These are phyloP conservation scores for Vitis hybrid DNA, from an alignment of 177 flowering plant species.

Conservation along the genomic window DNA sequence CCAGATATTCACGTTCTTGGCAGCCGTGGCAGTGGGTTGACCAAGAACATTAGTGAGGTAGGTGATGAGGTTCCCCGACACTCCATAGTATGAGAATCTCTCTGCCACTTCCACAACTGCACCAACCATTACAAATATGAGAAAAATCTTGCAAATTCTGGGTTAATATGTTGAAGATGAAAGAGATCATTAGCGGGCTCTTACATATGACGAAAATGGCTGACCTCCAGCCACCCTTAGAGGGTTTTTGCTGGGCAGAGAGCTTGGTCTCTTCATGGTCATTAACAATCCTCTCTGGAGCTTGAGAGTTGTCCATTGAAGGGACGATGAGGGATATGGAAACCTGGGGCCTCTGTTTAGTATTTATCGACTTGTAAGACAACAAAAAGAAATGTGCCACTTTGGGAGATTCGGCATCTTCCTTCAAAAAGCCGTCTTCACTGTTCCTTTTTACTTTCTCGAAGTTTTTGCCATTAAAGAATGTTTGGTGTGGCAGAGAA, in stretches of 20 bases:
- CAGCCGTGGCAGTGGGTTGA: constrained; percentile 39
- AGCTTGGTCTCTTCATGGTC: background rate
- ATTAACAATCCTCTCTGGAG: background rate
- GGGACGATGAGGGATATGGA: background rate
- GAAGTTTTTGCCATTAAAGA: too few relatives aligned
- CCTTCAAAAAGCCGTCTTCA: too few relatives aligned
- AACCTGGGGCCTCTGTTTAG: too few relatives aligned
- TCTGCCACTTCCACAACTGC: constrained; percentile 66
- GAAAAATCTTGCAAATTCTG: too few relatives aligned
- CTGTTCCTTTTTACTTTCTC: too few relatives aligned
- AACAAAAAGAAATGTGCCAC: too few relatives aligned
- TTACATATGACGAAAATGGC: constrained; percentile 52
- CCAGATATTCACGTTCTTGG: constrained; percentile 59
- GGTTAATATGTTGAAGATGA: background rate
- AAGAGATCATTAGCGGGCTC: background rate
- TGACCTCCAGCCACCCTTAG: constrained; percentile 46
- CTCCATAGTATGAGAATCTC: constrained; percentile 53
- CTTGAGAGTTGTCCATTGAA: background rate
- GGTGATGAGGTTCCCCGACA: constrained; percentile 48
- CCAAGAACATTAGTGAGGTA: constrained; percentile 44
- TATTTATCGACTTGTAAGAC: too few relatives aligned
- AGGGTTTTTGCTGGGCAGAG: constrained; percentile 1
- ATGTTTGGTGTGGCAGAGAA: too few relatives aligned
- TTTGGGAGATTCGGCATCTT: too few relatives aligned
- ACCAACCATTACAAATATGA: background rate